phyloP scores from a whole-genome alignment of 176 grass and related monocot genomes.

The Olyra latifolia region DNA sequence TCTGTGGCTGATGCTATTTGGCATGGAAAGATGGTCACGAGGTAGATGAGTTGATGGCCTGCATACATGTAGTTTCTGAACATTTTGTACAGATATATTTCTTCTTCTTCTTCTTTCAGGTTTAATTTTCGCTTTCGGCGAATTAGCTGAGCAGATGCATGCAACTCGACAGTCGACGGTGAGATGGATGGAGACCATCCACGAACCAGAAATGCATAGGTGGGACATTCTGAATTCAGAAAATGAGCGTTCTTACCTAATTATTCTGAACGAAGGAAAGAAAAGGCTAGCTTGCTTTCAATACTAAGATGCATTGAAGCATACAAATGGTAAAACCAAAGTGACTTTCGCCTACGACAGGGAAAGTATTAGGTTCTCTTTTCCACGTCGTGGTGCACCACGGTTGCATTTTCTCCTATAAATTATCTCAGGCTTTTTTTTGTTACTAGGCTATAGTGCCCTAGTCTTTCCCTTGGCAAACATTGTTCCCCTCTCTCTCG shows the following conservation, averaged over 20 bases:
- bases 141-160: background rate
- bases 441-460: conserved; percentile 22
- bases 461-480: conserved; percentile 15
- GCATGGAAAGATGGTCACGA: background rate
- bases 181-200: background rate
- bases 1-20: conserved; percentile 1
- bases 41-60: background rate
- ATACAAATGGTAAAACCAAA: conserved; percentile 46
- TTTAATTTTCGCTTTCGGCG: background rate
- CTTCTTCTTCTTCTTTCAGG: background rate
- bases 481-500: background rate
- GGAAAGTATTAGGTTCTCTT: conserved; percentile 46
- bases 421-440: conserved; percentile 24
- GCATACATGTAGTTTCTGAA: background rate
- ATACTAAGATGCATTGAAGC: background rate
- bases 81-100: background rate
- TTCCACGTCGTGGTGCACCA: conserved; percentile 52
- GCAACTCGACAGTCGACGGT: no score
- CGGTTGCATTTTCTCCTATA: background rate
- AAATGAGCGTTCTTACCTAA: background rate
- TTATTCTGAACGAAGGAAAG: background rate
- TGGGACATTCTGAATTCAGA: background rate
- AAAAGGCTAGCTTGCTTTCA: conserved; percentile 2
- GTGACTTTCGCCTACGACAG: conserved; percentile 35
- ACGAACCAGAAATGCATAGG: background rate